These are phyloP conservation scores for Colletotrichum paranaense DNA, from an alignment of 2,329 filamentous ascomycete genomes.

Conservation along the genomic window DNA sequence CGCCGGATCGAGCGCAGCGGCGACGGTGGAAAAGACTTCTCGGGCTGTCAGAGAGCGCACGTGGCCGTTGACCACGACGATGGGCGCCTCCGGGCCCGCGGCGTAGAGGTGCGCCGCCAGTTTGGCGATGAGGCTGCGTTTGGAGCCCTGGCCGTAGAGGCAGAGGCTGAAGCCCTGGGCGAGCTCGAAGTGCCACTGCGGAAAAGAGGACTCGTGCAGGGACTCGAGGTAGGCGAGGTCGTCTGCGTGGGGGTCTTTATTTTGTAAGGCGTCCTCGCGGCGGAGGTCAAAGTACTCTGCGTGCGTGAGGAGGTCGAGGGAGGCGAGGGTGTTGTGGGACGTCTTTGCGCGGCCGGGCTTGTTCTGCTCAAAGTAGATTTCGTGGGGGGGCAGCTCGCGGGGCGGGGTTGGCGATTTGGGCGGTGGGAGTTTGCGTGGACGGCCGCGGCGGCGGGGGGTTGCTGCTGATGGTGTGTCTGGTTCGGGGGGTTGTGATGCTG, in stretches of 20 bases:
- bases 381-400: conserved; percentile 84
- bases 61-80: conserved; percentile 92
- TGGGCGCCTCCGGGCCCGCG: conserved; percentile 61
- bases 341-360: conserved; percentile 84
- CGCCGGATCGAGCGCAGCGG: conserved; percentile 67
- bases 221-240: conserved; percentile 79
- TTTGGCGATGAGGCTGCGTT: conserved; percentile 77
- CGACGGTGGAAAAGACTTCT: conserved; percentile 77
- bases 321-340: conserved; percentile 84
- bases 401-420: conserved; percentile 81
- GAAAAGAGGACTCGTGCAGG: conserved; percentile 83
- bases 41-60: conserved; percentile 72
- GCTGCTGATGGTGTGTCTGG: conserved; percentile 57
- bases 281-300: conserved; percentile 88
- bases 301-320: conserved; percentile 82
- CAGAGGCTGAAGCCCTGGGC: conserved; percentile 89
- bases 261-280: conserved; percentile 58
- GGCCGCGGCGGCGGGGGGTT: conserved; percentile 56
- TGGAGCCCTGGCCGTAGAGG: conserved; percentile 93
- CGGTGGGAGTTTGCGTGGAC: conserved; percentile 49
- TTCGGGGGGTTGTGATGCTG: conserved; percentile 42
- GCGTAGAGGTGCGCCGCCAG: conserved; percentile 80
- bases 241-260: conserved; percentile 72
- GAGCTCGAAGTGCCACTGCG: conserved; percentile 94
- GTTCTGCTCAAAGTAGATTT: conserved; percentile 95